phyloP scores from a whole-genome alignment of 208 protist genomes.

The Borovskyia barvae region DNA sequence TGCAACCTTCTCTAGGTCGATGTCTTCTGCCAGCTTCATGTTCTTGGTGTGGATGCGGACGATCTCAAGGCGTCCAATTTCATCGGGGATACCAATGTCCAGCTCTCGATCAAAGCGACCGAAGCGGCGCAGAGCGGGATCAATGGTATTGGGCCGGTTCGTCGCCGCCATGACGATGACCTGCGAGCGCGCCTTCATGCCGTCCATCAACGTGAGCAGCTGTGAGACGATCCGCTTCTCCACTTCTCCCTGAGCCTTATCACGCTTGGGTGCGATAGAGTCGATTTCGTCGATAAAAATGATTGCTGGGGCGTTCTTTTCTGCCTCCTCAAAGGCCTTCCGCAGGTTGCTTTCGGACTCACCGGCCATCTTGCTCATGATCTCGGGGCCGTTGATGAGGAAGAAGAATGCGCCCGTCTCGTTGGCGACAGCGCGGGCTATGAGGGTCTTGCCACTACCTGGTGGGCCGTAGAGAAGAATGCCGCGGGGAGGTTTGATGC shows the following conservation, averaged over 20 bases:
- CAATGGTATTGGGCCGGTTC: constrained; percentile 99
- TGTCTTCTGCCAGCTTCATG: constrained; percentile 99
- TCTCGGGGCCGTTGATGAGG: constrained; percentile 99
- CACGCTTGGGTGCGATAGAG: constrained; percentile 99
- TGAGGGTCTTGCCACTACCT: constrained; percentile 99
- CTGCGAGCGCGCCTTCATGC: constrained; percentile 97
- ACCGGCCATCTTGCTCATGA: constrained; percentile 99
- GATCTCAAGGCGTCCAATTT: constrained; percentile 98
- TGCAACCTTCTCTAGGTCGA: constrained; percentile 97
- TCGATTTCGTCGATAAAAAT: constrained; percentile 99
- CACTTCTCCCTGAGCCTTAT: constrained; percentile 99
- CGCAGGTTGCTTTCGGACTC: constrained; percentile 99
- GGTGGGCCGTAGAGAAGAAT: constrained; percentile 99
- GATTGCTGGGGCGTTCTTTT: constrained; percentile 99
- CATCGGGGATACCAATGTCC: constrained; percentile 99
- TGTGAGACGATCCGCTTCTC: constrained; percentile 99
- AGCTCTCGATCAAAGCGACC: constrained; percentile 99
- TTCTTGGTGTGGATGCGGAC: constrained; percentile 99
- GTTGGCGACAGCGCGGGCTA: constrained; percentile 99
- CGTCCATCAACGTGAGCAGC: constrained; percentile 99
- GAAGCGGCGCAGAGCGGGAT: constrained; percentile 99
- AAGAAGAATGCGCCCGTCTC: constrained; percentile 99
- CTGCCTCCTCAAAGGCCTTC: constrained; percentile 99
- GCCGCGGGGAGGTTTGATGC: constrained; percentile 96
- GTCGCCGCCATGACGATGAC: constrained; percentile 99